Evolutionary conservation across 2,329 filamentous ascomycete species (phyloP).

Genomic region (Madurella fahalii): DNA sequence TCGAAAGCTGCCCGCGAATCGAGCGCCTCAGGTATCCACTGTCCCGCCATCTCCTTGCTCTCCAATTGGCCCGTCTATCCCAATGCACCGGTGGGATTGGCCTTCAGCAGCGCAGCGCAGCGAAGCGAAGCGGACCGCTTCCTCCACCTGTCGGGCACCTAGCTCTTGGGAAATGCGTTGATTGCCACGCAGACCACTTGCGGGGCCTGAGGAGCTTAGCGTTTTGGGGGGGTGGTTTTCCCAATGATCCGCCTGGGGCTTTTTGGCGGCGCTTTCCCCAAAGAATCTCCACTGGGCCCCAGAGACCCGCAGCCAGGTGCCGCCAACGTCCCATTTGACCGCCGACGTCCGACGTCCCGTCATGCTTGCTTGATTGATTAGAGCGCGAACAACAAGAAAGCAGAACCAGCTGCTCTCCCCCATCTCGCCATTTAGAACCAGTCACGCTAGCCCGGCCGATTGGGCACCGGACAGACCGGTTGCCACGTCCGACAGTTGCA

Average conservation of each 20-base stretch:
- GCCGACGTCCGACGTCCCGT: constrained; percentile 14
- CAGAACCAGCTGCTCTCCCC: not conserved
- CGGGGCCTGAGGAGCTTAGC: constrained; percentile 2
- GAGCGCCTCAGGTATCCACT: not conserved
- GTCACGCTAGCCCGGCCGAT: not conserved
- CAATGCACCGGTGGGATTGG: not conserved
- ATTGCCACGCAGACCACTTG: constrained; percentile 5
- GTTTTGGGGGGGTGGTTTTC: constrained; percentile 1
- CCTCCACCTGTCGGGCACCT: constrained; percentile 5
- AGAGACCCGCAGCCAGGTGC: not conserved
- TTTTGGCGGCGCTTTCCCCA: not conserved
- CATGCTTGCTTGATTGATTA: constrained; percentile 9
- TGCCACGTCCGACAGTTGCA: constrained; percentile 1
- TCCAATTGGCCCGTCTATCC: not conserved
- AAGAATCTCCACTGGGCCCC: constrained; percentile 8
- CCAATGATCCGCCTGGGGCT: constrained; percentile 14
- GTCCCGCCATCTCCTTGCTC: not conserved
- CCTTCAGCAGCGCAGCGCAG: not conserved
- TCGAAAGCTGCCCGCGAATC: not conserved
- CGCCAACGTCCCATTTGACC: constrained; percentile 8
- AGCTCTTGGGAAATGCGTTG: not conserved
- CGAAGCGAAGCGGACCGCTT: not conserved
- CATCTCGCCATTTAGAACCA: not conserved
- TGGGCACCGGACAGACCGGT: not conserved
- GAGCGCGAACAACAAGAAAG: not conserved